Base-by-base conservation (phyloP, 1,139 yeast species). In the Hemisphaericaspora subhashii region DNA sequence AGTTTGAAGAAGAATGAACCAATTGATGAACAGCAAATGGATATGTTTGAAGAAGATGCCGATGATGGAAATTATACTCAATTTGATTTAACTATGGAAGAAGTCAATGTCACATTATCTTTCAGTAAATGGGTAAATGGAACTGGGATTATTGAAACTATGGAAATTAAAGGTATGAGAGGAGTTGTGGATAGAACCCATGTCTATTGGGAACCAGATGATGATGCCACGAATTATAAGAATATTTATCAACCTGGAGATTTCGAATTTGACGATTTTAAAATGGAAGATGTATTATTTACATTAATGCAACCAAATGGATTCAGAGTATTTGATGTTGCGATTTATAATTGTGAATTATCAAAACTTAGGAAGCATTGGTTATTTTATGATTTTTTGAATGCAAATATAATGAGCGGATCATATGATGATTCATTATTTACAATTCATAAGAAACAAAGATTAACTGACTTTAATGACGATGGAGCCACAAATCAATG, bases 31-130 rank as follows among this genome's bases (percentile, higher is more conserved):
- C 55, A 47, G 12, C 55, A 50, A 10, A 57, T 66, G 17, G 68
- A 62, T 9, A 21, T 42, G 10, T 47, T 48, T 41, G 73, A 63
- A 28, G 96, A 90, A 51, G 95, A 88, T 55, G 97, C 97, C 1
- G 96, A 90, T 51, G 95, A 88, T 55, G 97, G 97, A 0, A 92
- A 92, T 58, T 92, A 90, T 58, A 90, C 98, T 0, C 98, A 92
- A 55, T 92, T 85, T 58, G 98, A 92, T 60, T 61, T 92, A 27
- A 87, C 95, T 0, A 84, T 92, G 17, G 96, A 90, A 46, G 87
- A 86, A 45, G 84, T 90, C 6, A 83, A 84, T 39, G 79, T 92
- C 1, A 82, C 95, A 0, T 66, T 92, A 15, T 86, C 95, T 7
- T 78, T 92, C 48, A 72, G 79, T 40, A 86, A 88, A 53, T 92